phyloP scores from a whole-genome alignment of 768 basidiomycete species.

The Obba rivulosa region DNA sequence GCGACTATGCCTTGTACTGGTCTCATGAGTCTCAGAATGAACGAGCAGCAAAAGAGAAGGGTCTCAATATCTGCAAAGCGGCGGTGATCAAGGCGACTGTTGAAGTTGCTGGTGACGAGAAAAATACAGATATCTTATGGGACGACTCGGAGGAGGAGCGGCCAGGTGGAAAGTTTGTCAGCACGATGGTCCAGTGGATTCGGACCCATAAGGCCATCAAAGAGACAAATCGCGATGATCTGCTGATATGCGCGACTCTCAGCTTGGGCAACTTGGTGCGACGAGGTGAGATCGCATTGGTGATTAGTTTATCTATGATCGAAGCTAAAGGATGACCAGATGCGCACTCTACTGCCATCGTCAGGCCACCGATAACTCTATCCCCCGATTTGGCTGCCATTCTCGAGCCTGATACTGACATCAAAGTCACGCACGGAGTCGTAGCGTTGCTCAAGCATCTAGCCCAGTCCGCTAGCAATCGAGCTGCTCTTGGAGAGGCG shows the following conservation, averaged over 20 bases:
- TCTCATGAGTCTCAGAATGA: slow-evolving; percentile 37
- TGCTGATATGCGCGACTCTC: slow-evolving; percentile 78
- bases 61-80: slow-evolving; percentile 78
- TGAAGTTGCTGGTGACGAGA: slow-evolving; percentile 78
- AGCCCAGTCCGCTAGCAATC: slow-evolving; percentile 56
- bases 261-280: slow-evolving; percentile 78
- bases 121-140: slow-evolving; percentile 75
- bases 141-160: slow-evolving; percentile 48
- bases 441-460: slow-evolving; percentile 86
- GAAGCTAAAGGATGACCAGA: slow-evolving; percentile 32
- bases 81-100: slow-evolving; percentile 83
- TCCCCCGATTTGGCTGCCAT: slow-evolving; percentile 61
- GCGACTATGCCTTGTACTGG: slow-evolving; percentile 67
- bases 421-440: slow-evolving; percentile 86
- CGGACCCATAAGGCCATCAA: slow-evolving; percentile 42
- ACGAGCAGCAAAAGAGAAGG: slow-evolving; percentile 56
- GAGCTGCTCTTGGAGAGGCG: slow-evolving; percentile 51
- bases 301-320: background rate
- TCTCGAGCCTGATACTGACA: slow-evolving; percentile 56
- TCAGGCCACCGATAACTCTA: slow-evolving; percentile 44
- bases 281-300: slow-evolving; percentile 44
- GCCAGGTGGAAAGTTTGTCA: slow-evolving; percentile 70
- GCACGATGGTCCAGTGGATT: slow-evolving; percentile 73
- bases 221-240: slow-evolving; percentile 54
- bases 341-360: slow-evolving; percentile 51